Evolutionary conservation across 345 rosid genomes (phyloP).

Genomic region (Syzygium jambos): DNA sequence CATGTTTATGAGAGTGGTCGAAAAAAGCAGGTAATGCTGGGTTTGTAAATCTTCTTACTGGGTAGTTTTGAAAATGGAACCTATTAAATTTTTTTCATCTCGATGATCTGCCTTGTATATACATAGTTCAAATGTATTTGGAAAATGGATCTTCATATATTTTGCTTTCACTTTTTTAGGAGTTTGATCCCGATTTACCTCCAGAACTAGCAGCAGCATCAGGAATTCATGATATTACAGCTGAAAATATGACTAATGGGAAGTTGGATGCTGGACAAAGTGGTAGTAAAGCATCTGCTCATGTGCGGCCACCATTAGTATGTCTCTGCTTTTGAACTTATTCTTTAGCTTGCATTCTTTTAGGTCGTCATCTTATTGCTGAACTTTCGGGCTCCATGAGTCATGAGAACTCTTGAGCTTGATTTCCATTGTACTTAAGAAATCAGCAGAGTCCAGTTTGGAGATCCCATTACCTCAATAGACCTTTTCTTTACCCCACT

Average conservation of each 20-base stretch:
- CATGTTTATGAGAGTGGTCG: conserved; percentile 98
- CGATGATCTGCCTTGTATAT: neutral
- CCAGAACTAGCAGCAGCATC: conserved; percentile 98
- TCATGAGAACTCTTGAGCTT: neutral
- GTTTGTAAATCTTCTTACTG: neutral
- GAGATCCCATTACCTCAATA: neutral
- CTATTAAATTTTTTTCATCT: neutral
- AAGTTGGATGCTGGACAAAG: conserved; percentile 53
- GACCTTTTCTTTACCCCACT: neutral
- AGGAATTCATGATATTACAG: conserved; percentile 54
- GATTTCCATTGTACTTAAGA: neutral
- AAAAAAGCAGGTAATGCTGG: conserved; percentile 62
- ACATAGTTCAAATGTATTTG: neutral
- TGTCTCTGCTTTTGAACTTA: conserved; percentile 14
- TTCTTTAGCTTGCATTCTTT: neutral
- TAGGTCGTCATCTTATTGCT: neutral
- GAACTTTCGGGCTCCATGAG: neutral
- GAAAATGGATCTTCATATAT: neutral
- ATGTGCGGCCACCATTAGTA: conserved; percentile 76
- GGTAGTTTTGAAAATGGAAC: neutral
- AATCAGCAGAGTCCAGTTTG: neutral
- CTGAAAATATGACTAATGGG: conserved; percentile 44
- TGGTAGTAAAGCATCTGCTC: conserved; percentile 56
- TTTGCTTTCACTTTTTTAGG: conserved; percentile 28
- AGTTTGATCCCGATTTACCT: conserved; percentile 94